Conservation (phyloP, 768 basidiomycete genomes). For the Podaxis pistillaris region DNA sequence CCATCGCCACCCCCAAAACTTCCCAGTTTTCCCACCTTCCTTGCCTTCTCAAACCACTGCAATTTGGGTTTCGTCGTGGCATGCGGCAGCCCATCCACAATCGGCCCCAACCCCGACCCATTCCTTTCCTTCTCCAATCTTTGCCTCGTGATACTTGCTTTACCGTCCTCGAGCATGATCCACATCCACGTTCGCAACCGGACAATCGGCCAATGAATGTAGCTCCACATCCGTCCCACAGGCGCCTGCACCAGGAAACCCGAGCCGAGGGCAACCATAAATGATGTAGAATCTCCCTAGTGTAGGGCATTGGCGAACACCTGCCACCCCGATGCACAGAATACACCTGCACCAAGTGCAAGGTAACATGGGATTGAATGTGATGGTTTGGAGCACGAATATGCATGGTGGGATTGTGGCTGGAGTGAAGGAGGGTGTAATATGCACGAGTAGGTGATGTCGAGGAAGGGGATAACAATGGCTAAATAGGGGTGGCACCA, state of each 20-base stretch:
- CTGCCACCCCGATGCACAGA: conserved; percentile 34
- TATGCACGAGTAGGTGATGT: conserved; percentile 23
- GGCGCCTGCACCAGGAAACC: conserved; percentile 34
- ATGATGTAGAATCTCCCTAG: conserved; percentile 42
- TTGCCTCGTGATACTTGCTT: conserved; percentile 31
- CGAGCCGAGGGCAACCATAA: conserved; percentile 39
- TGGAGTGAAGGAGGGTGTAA: conserved; percentile 33
- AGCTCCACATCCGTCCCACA: conserved; percentile 30
- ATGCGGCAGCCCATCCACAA: conserved; percentile 4
- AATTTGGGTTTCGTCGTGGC: neutral
- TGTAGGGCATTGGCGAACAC: conserved; percentile 37
- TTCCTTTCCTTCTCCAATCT: conserved; percentile 32
- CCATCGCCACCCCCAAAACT: conserved; percentile 3
- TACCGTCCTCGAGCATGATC: conserved; percentile 37
- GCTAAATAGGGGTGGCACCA: conserved; percentile 30
- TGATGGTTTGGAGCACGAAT: conserved; percentile 41
- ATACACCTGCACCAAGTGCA: conserved; percentile 36
- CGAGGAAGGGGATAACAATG: conserved; percentile 29
- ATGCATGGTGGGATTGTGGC: conserved; percentile 40
- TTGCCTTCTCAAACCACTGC: conserved; percentile 5
- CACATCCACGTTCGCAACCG: conserved; percentile 29
- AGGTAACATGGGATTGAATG: conserved; percentile 35
- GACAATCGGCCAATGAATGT: conserved; percentile 35
- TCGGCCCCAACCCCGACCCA: conserved; percentile 19
- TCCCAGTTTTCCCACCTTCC: conserved; percentile 11